A percentile compares a stretch with the other conserved stretches of the same genome.
Evolutionary conservation across 2,329 filamentous ascomycete genomes (phyloP).

Genomic region (Colletotrichum tabaci): DNA sequence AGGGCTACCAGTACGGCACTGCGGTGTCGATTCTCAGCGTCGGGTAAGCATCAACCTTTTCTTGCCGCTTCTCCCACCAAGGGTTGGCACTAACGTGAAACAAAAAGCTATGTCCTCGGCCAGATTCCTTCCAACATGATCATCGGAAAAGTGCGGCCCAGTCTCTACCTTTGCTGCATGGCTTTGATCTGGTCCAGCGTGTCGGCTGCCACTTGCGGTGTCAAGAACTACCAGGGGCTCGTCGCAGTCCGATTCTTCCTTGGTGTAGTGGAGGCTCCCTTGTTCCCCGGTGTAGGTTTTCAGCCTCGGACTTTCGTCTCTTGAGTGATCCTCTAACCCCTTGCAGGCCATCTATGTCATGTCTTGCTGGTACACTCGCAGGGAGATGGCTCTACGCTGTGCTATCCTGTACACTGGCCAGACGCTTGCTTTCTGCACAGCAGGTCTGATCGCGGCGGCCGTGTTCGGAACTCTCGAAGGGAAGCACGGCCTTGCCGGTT

Average conservation of each 20-base stretch:
- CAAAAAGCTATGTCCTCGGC: slow-evolving; percentile 37
- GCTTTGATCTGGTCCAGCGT: slow-evolving; percentile 43
- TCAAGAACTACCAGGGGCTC: slow-evolving; percentile 42
- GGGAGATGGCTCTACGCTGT: slow-evolving; percentile 46
- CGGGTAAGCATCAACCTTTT: slow-evolving; percentile 26
- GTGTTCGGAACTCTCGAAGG: slow-evolving; percentile 44
- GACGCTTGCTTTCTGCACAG: slow-evolving; percentile 44
- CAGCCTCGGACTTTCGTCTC: background rate
- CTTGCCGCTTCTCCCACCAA: fast-evolving
- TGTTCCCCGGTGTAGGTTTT: slow-evolving; percentile 42
- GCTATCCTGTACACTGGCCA: slow-evolving; percentile 47
- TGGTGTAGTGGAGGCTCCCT: slow-evolving; percentile 41
- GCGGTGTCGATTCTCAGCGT: slow-evolving; percentile 48
- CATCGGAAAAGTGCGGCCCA: slow-evolving; percentile 41
- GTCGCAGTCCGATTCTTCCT: slow-evolving; percentile 43
- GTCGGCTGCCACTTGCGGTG: slow-evolving; percentile 42
- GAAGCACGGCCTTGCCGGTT: slow-evolving; percentile 52
- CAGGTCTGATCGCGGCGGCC: slow-evolving; percentile 47
- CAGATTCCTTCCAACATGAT: slow-evolving; percentile 45
- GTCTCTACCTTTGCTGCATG: slow-evolving; percentile 43
- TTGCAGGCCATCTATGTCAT: slow-evolving; percentile 42
- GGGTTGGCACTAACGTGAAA: background rate
- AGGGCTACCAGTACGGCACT: slow-evolving; percentile 46
- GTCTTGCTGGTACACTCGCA: slow-evolving; percentile 47
- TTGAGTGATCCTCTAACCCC: background rate